Evolutionary conservation across 257 asterid genomes (phyloP).

Genomic region (Solanum boliviense): DNA sequence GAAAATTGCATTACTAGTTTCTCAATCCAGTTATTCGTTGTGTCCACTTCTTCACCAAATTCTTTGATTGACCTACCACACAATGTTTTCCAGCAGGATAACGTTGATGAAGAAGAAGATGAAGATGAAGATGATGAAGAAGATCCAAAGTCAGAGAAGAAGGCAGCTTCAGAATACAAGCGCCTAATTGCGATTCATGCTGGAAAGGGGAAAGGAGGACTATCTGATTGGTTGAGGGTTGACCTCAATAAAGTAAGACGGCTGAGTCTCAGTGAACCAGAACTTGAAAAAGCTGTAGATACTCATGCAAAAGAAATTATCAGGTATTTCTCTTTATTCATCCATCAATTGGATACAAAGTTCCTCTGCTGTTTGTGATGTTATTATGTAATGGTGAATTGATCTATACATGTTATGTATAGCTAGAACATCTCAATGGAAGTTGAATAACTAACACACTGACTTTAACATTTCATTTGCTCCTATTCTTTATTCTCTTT

Average conservation of each 20-base stretch:
- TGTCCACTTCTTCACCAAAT: neutral
- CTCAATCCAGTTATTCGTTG: neutral
- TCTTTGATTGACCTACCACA: neutral
- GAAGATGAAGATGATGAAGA: constrained; percentile 37
- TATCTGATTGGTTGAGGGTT: constrained; percentile 42
- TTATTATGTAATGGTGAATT: neutral
- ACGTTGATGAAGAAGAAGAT: constrained; percentile 24
- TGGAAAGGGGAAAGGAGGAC: constrained; percentile 63
- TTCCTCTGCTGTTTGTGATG: neutral
- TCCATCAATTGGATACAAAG: neutral
- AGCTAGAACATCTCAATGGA: neutral
- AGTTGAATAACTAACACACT: neutral
- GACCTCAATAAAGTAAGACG: constrained; percentile 56
- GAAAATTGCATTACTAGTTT: neutral
- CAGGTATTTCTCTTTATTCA: constrained; percentile 35
- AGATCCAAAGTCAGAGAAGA: constrained; percentile 23
- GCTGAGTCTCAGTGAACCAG: constrained; percentile 72
- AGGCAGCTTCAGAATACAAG: constrained; percentile 50
- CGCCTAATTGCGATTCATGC: constrained; percentile 70
- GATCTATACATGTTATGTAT: neutral
- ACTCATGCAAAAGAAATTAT: constrained; percentile 35
- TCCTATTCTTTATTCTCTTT: neutral
- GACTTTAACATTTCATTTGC: neutral
- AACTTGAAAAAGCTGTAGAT: constrained; percentile 41
- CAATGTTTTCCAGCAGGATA: constrained; percentile 26